Conservation (phyloP, 2,329 filamentous ascomycete genomes). For the Tolypocladium pustulatum region DNA sequence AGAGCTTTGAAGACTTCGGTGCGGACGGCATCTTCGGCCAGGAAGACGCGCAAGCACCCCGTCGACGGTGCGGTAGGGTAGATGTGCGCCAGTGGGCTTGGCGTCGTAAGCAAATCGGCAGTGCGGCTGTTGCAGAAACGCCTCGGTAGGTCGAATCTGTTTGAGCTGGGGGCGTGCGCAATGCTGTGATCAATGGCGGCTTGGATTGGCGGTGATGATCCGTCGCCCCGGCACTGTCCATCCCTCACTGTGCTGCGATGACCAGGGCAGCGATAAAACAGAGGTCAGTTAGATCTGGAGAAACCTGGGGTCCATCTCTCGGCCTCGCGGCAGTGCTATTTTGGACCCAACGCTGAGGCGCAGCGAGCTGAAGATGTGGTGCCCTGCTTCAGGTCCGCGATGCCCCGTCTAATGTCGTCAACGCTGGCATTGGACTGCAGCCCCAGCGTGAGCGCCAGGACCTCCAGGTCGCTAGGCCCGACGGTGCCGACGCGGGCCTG, state of each 20-base stretch:
- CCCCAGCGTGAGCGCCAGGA: conserved; percentile 22
- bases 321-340: not conserved
- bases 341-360: not conserved
- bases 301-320: not conserved
- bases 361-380: not conserved
- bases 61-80: not conserved
- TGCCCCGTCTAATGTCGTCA: conserved; percentile 22
- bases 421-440: conserved; percentile 22
- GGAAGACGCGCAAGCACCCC: not conserved
- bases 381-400: conserved; percentile 17
- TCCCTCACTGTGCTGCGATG: not conserved
- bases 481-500: not conserved
- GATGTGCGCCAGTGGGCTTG: not conserved
- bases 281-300: not conserved
- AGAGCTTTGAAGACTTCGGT: not conserved
- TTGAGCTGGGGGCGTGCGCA: not conserved
- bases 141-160: not conserved
- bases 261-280: not conserved
- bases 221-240: not conserved
- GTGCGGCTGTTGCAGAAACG: not conserved
- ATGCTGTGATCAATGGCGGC: not conserved
- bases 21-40: not conserved
- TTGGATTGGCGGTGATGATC: not conserved
- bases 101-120: not conserved
- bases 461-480: conserved; percentile 21